These are phyloP conservation scores for Thraustochytrium striatum DNA, from an alignment of 352 stramenopile genomes.

Conservation along the genomic window DNA sequence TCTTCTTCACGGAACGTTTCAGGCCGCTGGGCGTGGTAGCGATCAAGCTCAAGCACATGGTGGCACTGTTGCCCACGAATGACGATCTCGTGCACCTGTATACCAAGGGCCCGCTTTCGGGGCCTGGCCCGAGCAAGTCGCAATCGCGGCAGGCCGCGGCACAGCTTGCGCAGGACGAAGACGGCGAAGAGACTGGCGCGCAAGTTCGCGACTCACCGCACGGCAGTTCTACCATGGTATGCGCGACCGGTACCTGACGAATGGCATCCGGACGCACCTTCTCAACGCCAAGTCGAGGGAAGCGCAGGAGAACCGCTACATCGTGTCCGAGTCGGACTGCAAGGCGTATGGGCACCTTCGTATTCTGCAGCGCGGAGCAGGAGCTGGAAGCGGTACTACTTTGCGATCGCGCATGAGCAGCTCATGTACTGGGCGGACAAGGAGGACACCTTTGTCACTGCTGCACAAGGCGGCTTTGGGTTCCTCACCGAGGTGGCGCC, in stretches of 20 bases:
- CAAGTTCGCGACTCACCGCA: not conserved
- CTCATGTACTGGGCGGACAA: slow-evolving; percentile 31
- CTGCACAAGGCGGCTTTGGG: slow-evolving; percentile 29
- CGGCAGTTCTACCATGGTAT: not conserved
- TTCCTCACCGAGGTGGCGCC: slow-evolving; percentile 13
- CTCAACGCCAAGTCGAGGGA: not conserved
- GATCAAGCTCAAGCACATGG: slow-evolving; percentile 46
- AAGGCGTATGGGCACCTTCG: slow-evolving; percentile 37
- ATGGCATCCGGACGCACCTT: not conserved
- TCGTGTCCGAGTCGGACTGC: slow-evolving; percentile 36
- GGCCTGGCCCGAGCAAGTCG: too few species aligned
- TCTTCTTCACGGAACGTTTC: slow-evolving; percentile 47
- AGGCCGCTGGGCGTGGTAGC: slow-evolving; percentile 33
- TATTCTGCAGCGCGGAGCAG: slow-evolving; percentile 21
- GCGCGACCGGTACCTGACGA: not conserved
- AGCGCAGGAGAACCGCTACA: slow-evolving; percentile 32
- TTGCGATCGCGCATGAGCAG: slow-evolving; percentile 44
- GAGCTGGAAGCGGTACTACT: slow-evolving; percentile 22
- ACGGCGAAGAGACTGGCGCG: not conserved
- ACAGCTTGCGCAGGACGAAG: too few species aligned
- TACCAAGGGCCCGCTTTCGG: slow-evolving; percentile 24
- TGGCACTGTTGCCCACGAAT: slow-evolving; percentile 40
- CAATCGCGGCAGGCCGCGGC: too few species aligned
- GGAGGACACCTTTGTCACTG: slow-evolving; percentile 8
- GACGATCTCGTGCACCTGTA: slow-evolving; percentile 44